Evolutionary conservation across 2,329 filamentous ascomycete species (phyloP).

Genomic region (Fonsecaea multimorphosa): DNA sequence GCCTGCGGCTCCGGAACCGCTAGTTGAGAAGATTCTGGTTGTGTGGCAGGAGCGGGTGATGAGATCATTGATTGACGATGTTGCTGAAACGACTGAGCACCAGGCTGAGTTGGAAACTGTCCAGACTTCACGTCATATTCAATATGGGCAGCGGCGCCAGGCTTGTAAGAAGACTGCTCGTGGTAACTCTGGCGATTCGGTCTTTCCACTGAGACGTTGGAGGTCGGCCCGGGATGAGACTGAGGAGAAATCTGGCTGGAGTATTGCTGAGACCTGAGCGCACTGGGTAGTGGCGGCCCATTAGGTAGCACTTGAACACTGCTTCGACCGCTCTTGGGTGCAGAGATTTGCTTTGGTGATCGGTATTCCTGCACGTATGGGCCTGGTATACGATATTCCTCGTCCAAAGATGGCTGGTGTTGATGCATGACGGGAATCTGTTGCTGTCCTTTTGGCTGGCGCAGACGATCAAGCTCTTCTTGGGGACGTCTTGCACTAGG

Average conservation of each 20-base stretch:
- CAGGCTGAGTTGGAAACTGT: conserved; percentile 4
- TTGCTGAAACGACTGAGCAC: conserved; percentile 7
- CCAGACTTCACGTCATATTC: conserved; percentile 25
- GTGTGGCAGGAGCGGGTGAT: conserved; percentile 9
- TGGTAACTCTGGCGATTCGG: conserved; percentile 14
- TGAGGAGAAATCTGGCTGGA: conserved; percentile 14
- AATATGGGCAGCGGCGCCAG: neutral
- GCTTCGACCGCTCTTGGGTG: conserved; percentile 28
- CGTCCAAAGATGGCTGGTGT: conserved; percentile 17
- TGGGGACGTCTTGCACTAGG: conserved; percentile 35
- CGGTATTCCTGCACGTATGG: conserved; percentile 39
- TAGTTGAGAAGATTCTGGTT: neutral
- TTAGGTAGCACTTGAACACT: conserved; percentile 27
- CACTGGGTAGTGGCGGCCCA: conserved; percentile 29
- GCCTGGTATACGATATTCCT: conserved; percentile 39
- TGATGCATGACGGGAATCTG: conserved; percentile 3
- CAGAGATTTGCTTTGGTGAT: conserved; percentile 34
- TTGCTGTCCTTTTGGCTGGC: conserved; percentile 23
- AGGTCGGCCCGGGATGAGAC: conserved; percentile 10
- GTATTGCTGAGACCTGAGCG: conserved; percentile 21
- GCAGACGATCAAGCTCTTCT: conserved; percentile 26
- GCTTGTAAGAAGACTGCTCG: conserved; percentile 1
- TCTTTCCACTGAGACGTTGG: conserved; percentile 5
- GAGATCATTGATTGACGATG: conserved; percentile 27
- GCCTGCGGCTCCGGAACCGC: neutral